Evolutionary conservation across 2,329 filamentous ascomycete genomes (phyloP), one percentile per base, ranked within the genome.

Genomic region (Penicillium capsulatum): DNA sequence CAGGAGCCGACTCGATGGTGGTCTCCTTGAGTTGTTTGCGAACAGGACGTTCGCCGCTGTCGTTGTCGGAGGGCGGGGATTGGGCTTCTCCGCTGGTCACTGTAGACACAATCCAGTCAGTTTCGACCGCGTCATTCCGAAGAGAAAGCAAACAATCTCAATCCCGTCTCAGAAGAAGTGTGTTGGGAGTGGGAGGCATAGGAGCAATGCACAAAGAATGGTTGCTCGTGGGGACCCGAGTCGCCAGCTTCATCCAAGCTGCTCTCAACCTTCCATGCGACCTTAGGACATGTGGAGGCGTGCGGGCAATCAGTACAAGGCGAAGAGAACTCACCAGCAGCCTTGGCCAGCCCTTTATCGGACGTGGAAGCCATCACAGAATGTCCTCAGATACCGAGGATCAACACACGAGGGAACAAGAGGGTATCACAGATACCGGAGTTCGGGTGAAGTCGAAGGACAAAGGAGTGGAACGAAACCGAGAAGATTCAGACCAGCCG

Each of bases 1-100:
- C 33, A 48, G 53, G 50, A 5, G 45, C 48, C 13, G 69, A 64
- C 27, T 72, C 73, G 40, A 82, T 79, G n/a, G 74, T 71, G 3
- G 79, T 79, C 53, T 81, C 74, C 60, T 79, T 75, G 38, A 83
- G 64, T 61, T 80, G 77, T 57, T 81, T 74, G 42, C 79, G 68
- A 26, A 80, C 75, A 7, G 76, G 76, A 44, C 71, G 73, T 58
- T 81, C 77, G 44, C 73, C 71, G 34, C 59, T 53, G 26, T 67
- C 65, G 45, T 66, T 64, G 47, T 66, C 65, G 22, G 59, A 64
- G 31, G 46, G 47, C 38, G 59, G 58, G 31, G 58, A 57, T 38
- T 57, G 48, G 42, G 46, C 50, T 22, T 22, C 19, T 31, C 58
- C 51, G 26, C 50, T 45, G 36, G 46, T 48, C 39, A 48, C 50